Base-by-base conservation (phyloP, 345 rosid species). In the Eucalyptus pumila region DNA sequence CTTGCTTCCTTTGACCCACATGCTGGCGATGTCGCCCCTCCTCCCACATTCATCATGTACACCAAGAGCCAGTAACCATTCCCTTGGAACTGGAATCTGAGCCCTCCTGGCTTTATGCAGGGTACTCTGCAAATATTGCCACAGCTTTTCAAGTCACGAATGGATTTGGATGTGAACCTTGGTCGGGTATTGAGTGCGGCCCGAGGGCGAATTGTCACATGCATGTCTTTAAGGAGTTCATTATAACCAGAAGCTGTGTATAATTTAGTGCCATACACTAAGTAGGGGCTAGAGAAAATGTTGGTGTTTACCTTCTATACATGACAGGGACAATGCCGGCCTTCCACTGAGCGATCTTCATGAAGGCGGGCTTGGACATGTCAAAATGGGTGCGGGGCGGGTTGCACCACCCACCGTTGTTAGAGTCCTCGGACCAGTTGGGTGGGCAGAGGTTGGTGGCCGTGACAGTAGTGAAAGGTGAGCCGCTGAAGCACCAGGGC, bases 381-480 rank as follows among this genome's bases (percentile, higher is more conserved):
- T 97, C 97, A 42, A 97, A 95, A 90, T 97, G 99, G 89, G 85
- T 92, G 5, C 96, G 94, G 86, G 99, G 98, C 16, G 98, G 98
- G 91, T 96, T 95, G 93, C 98, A 96, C 98, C 99, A 96, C 54
- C 99, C 98, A 17, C 98, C 98, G 32, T 90, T 89, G 89, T 96
- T 93, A 16, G 98, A 94, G 90, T 91, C 90, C 91, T 95, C 34
- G 4, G 92, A 89, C 94, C 93, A 97, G 69, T 95, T 96, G 11
- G 99, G 99, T 9, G 98, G 99, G 93, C 98, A 95, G 42, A 96
- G 89, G 89, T 97, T 96, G 85, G 99, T 96, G 2, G 97, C 97
- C 11, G 98, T 96, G 76, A 97, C 94, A 1, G 95, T 94, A 37
- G 92, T 92, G 76, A 91, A 93, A 17, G 94, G 89, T 14, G 89